These are phyloP conservation scores for Entrophospora sp. DNA, from an alignment of 192 early-diverging fungal species.

Conservation along the genomic window DNA sequence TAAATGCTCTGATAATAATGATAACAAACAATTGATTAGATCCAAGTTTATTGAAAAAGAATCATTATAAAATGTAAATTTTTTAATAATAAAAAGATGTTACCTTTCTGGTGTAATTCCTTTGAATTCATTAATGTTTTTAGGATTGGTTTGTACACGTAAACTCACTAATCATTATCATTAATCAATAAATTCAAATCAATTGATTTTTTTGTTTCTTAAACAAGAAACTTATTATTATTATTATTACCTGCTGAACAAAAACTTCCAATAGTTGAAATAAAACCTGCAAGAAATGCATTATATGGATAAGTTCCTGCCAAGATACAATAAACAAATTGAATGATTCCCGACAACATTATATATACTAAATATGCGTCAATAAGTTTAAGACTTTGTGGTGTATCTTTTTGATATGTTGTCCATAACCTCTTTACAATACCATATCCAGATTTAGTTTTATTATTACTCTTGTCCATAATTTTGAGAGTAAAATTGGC, in stretches of 20 bases:
- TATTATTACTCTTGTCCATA: no score
- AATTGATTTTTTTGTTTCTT: background rate
- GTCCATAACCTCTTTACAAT: no score
- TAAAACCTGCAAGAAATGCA: constrained; percentile 94
- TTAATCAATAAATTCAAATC: background rate
- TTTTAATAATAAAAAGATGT: background rate
- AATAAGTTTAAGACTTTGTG: constrained; percentile 77
- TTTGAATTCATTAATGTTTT: constrained; percentile 62
- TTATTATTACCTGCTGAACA: constrained; percentile 70
- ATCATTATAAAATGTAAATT: background rate
- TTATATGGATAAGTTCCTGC: constrained; percentile 97
- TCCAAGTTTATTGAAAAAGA: background rate
- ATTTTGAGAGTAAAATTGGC: no score
- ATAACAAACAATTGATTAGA: background rate
- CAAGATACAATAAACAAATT: constrained; percentile 80
- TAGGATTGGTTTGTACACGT: constrained; percentile 84
- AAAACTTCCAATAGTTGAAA: constrained; percentile 84
- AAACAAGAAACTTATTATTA: background rate
- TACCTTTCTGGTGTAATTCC: constrained; percentile 75
- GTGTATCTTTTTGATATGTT: constrained; percentile 45
- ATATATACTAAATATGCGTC: constrained; percentile 91
- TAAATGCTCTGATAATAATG: constrained; percentile 64
- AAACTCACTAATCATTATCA: constrained; percentile 60
- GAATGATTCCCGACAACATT: constrained; percentile 80
- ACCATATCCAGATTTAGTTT: no score